Evolutionary conservation across 257 asterid species (phyloP).

Genomic region (Petunia secreta): DNA sequence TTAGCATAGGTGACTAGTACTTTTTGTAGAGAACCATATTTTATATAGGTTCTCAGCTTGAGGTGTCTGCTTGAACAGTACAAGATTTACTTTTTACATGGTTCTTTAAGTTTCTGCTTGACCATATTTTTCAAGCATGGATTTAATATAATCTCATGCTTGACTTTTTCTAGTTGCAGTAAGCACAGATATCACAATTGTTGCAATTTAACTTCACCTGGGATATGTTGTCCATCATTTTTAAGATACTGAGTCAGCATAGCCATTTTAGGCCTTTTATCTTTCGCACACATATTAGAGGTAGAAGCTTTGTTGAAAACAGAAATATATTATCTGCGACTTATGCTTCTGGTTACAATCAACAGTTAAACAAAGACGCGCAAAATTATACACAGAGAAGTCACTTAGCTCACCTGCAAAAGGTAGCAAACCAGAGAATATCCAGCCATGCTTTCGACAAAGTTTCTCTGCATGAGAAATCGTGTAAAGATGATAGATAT

Average conservation of each 20-base stretch:
- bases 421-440: conserved; percentile 97
- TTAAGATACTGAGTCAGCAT: neutral
- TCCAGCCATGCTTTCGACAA: conserved; percentile 99
- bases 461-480: conserved; percentile 61
- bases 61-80: neutral
- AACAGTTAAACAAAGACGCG: neutral
- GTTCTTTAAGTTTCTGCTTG: neutral
- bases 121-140: neutral
- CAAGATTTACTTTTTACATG: neutral
- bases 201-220: neutral
- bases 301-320: conserved; percentile 1
- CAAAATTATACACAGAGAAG: neutral
- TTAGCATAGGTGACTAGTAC: conserved; percentile 11
- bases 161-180: neutral
- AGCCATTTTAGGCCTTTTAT: neutral
- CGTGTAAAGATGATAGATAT: neutral
- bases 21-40: neutral
- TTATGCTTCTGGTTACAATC: conserved; percentile 15
- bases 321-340: neutral
- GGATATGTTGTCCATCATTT: neutral
- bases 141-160: neutral
- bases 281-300: too few relatives aligned
- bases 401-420: conserved; percentile 55
- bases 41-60: conserved; percentile 4
- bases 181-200: neutral